Evolutionary conservation across 2,329 filamentous ascomycete species (phyloP).

Genomic region (Fusarium caatingaense): DNA sequence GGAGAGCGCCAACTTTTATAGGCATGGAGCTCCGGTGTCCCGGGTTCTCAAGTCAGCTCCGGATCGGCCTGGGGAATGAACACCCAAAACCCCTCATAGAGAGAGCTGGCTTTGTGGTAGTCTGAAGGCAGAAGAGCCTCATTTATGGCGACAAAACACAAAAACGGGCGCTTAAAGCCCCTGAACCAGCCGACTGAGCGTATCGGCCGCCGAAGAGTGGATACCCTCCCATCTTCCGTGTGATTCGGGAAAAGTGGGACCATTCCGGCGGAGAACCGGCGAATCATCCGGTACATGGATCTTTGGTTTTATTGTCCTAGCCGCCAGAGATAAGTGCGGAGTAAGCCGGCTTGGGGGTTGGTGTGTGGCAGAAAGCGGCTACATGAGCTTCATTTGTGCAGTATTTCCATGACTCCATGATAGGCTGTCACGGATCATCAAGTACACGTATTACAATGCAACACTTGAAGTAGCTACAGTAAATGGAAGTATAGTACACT

Average conservation of each 20-base stretch:
- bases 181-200: background rate
- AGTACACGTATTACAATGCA: background rate
- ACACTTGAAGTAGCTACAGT: background rate
- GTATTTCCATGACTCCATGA: background rate
- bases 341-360: rapidly evolving
- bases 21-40: background rate
- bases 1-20: background rate
- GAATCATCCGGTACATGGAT: background rate
- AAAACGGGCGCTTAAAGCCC: background rate
- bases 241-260: conserved; percentile 20
- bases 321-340: no score
- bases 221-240: background rate
- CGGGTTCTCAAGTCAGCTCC: background rate
- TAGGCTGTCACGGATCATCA: background rate
- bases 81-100: no score
- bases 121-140: background rate
- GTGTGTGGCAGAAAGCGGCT: background rate
- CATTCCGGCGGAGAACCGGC: background rate
- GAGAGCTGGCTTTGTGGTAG: background rate
- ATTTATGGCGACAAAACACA: background rate
- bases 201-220: conserved; percentile 7
- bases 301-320: background rate
- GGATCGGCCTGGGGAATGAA: background rate
- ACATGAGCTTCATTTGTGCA: background rate
- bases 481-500: background rate